phyloP scores from a whole-genome alignment of 176 grass and related monocot species.

The Ananas comosus region DNA sequence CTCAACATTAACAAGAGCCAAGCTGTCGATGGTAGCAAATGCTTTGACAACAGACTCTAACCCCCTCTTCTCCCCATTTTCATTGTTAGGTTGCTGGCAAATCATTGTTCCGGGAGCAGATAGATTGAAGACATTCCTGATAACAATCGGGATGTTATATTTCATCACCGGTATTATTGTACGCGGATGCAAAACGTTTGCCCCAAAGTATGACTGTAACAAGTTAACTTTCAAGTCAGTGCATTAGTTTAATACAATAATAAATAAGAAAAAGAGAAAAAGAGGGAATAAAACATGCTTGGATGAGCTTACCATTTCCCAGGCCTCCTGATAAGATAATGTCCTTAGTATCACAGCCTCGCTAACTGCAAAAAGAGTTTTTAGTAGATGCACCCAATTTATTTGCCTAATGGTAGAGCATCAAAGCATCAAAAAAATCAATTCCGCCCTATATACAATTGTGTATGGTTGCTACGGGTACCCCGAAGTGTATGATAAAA shows the following conservation, averaged over 20 bases:
- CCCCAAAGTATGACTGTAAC: conserved; percentile 86
- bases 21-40: conserved; percentile 91
- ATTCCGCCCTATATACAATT: too few species aligned
- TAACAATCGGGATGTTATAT: conserved; percentile 83
- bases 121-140: conserved; percentile 90
- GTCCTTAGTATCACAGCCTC: conserved; percentile 92
- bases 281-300: not conserved
- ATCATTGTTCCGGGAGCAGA: conserved; percentile 77
- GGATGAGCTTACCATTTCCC: conserved; percentile 85
- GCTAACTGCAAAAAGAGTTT: conserved; percentile 56
- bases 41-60: conserved; percentile 77
- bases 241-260: conserved; percentile 9
- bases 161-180: conserved; percentile 99
- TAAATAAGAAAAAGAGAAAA: not conserved
- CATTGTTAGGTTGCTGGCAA: conserved; percentile 57
- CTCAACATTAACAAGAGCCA: conserved; percentile 98
- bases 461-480: too few species aligned
- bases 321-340: conserved; percentile 97
- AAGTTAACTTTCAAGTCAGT: conserved; percentile 25
- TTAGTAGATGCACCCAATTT: too few species aligned
- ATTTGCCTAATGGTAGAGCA: too few species aligned
- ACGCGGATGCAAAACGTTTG: conserved; percentile 93
- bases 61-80: conserved; percentile 50
- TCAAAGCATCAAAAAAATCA: too few species aligned
- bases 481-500: too few species aligned